Percentiles rank a stretch among this genome's conserved stretches.
Evolutionary conservation across 2,329 filamentous ascomycete genomes (phyloP).

Genomic region (Fusarium sp.): DNA sequence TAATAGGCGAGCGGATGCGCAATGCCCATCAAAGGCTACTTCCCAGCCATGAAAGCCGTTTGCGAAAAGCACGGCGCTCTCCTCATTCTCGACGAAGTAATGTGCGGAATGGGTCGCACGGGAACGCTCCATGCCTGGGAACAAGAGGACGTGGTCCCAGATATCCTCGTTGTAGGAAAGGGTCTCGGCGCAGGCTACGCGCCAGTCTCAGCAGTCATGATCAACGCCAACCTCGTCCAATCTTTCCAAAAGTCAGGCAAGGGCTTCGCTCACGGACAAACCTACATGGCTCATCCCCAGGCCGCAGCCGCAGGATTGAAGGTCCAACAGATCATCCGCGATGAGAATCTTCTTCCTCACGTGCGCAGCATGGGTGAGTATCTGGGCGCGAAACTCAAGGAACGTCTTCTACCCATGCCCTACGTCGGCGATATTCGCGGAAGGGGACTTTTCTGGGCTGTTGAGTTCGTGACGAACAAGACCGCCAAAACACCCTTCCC

Average conservation of each 20-base stretch:
- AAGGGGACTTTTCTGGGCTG: conserved; percentile 33
- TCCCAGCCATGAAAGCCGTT: conserved; percentile 62
- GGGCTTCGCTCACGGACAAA: conserved; percentile 27
- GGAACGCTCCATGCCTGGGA: conserved; percentile 73
- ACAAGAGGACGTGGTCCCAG: conserved; percentile 67
- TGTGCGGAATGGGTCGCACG: conserved; percentile 74
- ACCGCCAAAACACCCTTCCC: conserved; percentile 36
- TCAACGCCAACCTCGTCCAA: conserved; percentile 29
- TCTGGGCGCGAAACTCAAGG: conserved; percentile 31
- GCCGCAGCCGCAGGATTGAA: conserved; percentile 26
- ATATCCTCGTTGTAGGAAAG: conserved; percentile 75
- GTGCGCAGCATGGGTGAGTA: conserved; percentile 24
- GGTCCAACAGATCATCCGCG: conserved; percentile 33
- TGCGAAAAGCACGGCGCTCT: conserved; percentile 67
- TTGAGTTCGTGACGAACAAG: conserved; percentile 41
- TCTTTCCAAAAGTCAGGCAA: conserved; percentile 31
- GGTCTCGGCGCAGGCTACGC: conserved; percentile 61
- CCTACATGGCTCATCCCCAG: conserved; percentile 35
- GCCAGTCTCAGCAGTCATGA: conserved; percentile 30
- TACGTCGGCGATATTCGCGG: conserved; percentile 41
- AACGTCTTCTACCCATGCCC: conserved; percentile 4
- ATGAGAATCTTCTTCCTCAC: conserved; percentile 5
- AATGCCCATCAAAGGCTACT: conserved; percentile 57
- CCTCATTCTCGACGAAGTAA: conserved; percentile 70
- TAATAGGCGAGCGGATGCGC: conserved; percentile 36